These are phyloP conservation scores for Gillenia trifoliata DNA, from an alignment of 306 rosid genomes.

Conservation along the genomic window DNA sequence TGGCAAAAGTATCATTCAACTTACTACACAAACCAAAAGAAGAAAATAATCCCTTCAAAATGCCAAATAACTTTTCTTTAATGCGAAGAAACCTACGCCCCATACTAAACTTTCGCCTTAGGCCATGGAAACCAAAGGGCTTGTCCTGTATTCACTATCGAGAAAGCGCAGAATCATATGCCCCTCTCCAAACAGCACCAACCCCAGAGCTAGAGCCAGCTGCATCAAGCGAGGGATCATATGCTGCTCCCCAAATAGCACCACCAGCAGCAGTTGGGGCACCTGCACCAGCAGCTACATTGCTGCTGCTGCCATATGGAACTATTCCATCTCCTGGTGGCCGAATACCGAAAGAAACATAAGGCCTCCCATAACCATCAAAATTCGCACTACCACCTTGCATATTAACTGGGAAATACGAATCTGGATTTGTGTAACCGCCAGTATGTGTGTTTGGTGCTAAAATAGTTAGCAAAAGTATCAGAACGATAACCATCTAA, in stretches of 20 bases:
- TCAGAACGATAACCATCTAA: slow-evolving; percentile 23
- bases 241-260: slow-evolving; percentile 9
- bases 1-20: not conserved
- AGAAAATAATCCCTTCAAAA: not conserved
- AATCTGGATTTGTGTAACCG: slow-evolving; percentile 20
- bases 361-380: slow-evolving; percentile 49
- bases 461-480: slow-evolving; percentile 20
- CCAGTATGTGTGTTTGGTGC: slow-evolving; percentile 42
- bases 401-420: slow-evolving; percentile 21
- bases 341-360: slow-evolving; percentile 31
- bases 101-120: not conserved
- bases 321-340: slow-evolving; percentile 38
- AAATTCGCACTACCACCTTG: slow-evolving; percentile 28
- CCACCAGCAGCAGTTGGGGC: not conserved
- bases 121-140: not conserved
- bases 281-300: slow-evolving; percentile 18
- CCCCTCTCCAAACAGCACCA: slow-evolving; percentile 31
- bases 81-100: not conserved
- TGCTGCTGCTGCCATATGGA: slow-evolving; percentile 39
- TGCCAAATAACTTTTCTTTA: not conserved
- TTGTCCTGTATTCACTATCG: slow-evolving; percentile 18
- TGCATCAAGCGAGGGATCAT: slow-evolving; percentile 5
- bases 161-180: slow-evolving; percentile 38
- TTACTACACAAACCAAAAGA: not conserved
- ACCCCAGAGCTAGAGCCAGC: slow-evolving; percentile 8